Base-by-base conservation (phyloP, 805 yeast species). In the Nematodospora valgi region DNA sequence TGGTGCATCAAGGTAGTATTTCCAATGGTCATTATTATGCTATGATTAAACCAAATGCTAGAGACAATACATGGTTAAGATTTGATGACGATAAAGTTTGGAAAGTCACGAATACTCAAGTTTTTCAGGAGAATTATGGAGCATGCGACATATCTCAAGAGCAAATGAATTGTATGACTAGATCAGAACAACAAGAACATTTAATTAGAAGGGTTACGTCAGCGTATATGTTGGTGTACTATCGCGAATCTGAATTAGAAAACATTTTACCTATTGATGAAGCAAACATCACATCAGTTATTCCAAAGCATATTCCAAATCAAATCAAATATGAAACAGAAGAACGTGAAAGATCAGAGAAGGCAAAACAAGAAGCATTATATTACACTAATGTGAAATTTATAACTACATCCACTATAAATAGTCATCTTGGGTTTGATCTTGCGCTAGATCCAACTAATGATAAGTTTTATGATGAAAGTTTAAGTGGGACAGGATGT, bases 1-100 rank as follows among this genome's bases (percentile, higher is more conserved):
- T 93, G 38, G 97, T 93, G 9, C 99, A 93, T 57, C 82, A 88
- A 27, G 99, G 99, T 40, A 96, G 91, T 52, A 82, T 93, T 32
- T 85, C 95, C 8, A 85, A 89, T 29, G 99, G 99, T 14, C 99
- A 93, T 55, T 93, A 93, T 59, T 93, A 93, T 53, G 93, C 98
- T 0, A 74, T 93, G 78, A 80, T 93, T 34, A 88, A 81, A 56
- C 98, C 98, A 2, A 72, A 72, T 17, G 64, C 72, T 2, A 68
- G 74, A 14, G 81, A 78, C 34, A 62, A 73, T 26, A 51, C 61
- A 7, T 93, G 98, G 98, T 82, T 75, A 56, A 72, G 91, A 52
- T 93, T 91, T 65, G 99, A 93, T 57, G 99, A 93, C 59, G 98
- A 93, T 52, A 76, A 81, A 41, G 99, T 93, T 20, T 85, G 95